phyloP scores from a whole-genome alignment of 2,329 filamentous ascomycete genomes.

The Tolypocladium ophioglossoides region DNA sequence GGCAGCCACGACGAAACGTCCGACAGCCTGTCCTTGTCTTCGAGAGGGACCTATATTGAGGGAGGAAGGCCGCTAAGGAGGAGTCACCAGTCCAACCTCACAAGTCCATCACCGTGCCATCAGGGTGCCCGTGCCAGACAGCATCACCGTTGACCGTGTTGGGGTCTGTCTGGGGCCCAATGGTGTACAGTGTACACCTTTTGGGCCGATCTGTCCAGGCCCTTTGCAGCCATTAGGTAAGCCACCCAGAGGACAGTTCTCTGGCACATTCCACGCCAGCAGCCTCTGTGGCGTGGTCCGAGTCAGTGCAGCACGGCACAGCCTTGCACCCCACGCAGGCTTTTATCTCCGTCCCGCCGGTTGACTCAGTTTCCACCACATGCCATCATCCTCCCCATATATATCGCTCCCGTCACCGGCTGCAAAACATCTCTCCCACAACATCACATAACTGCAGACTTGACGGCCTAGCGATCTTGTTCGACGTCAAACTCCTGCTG shows the following conservation, averaged over 20 bases:
- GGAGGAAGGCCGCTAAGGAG: slow-evolving; percentile 1
- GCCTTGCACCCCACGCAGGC: slow-evolving; percentile 8
- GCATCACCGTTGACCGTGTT: too few species aligned
- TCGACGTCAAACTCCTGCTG: background rate
- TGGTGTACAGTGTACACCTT: too few species aligned
- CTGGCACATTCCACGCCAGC: slow-evolving; percentile 7
- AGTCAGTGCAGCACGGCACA: slow-evolving; percentile 4
- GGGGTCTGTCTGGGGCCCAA: too few species aligned
- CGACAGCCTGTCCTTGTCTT: slow-evolving; percentile 14
- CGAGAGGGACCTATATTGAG: background rate
- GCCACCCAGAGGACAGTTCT: background rate
- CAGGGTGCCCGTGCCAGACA: slow-evolving; percentile 14
- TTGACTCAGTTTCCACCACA: slow-evolving; percentile 23
- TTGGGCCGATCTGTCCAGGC: too few species aligned
- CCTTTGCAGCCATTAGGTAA: too few species aligned
- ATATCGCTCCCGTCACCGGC: slow-evolving; percentile 10
- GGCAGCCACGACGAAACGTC: slow-evolving; percentile 12
- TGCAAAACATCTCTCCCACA: background rate
- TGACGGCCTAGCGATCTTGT: background rate
- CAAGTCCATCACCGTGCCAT: slow-evolving; percentile 10
- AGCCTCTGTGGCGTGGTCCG: background rate
- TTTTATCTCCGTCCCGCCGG: slow-evolving; percentile 19
- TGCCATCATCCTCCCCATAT: slow-evolving; percentile 20
- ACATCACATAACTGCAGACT: background rate
- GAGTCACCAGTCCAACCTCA: background rate